Evolutionary conservation across 2,329 filamentous ascomycete species (phyloP).

Genomic region (Sporothrix dimorphospora): DNA sequence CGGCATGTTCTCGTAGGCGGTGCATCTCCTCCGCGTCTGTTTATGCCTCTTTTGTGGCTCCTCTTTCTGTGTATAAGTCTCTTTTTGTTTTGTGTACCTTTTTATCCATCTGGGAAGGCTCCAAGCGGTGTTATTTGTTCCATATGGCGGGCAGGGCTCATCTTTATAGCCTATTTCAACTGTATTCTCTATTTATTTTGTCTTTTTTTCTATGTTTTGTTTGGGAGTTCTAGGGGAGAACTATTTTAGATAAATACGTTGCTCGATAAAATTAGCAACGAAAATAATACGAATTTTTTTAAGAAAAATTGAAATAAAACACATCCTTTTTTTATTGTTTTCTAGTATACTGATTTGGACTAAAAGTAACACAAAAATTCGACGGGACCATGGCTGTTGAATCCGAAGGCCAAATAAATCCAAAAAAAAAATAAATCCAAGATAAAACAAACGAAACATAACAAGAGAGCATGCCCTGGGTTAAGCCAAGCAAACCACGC

Average conservation of each 20-base stretch:
- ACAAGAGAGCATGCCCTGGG: conserved; percentile 3
- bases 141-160: background rate
- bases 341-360: background rate
- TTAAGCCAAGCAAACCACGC: conserved; percentile 9
- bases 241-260: background rate
- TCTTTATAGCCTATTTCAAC: background rate
- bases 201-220: background rate
- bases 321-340: background rate
- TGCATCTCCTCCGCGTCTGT: background rate
- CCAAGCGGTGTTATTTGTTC: conserved; percentile 12
- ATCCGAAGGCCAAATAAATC: conserved; percentile 20
- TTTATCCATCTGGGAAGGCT: conserved; percentile 19
- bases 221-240: conserved; percentile 3
- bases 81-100: conserved; percentile 7
- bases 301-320: background rate
- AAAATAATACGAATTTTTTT: background rate
- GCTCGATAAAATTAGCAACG: background rate
- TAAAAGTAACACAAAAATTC: background rate
- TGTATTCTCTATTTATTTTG: background rate
- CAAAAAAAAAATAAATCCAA: background rate
- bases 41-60: background rate
- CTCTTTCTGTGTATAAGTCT: background rate
- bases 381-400: conserved; percentile 28
- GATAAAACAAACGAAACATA: conserved; percentile 11
- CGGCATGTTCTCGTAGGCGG: conserved; percentile 13